Evolutionary conservation across 2,329 filamentous ascomycete genomes (phyloP).

Genomic region (Curvularia hawaiiensis): DNA sequence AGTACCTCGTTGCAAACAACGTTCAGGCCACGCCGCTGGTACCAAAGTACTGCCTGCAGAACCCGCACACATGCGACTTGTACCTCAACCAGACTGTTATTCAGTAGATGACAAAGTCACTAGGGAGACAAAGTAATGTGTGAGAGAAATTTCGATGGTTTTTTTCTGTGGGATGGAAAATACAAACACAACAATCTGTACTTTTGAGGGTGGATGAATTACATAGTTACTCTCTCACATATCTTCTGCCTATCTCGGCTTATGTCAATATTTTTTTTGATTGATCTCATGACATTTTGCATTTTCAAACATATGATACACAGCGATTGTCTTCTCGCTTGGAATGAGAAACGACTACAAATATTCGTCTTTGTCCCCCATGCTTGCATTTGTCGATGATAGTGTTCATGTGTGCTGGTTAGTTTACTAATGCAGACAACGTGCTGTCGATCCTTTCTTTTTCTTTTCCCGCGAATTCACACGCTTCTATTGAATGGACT

Average conservation of each 20-base stretch:
- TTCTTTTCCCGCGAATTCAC: too few relatives aligned
- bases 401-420: too few relatives aligned
- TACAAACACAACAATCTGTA: background rate
- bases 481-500: too few relatives aligned
- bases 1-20: slow-evolving; percentile 62
- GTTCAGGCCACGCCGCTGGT: slow-evolving; percentile 57
- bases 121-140: background rate
- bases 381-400: too few relatives aligned
- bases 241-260: background rate
- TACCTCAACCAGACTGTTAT: slow-evolving; percentile 55
- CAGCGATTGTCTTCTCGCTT: background rate
- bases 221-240: background rate
- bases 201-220: background rate
- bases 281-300: background rate
- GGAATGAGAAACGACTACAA: background rate
- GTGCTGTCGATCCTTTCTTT: too few relatives aligned
- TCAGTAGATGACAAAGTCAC: background rate
- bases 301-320: background rate
- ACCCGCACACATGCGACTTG: slow-evolving; percentile 64
- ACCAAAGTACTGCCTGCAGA: slow-evolving; percentile 63
- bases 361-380: background rate
- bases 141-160: background rate
- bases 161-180: background rate
- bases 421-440: too few relatives aligned
- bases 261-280: background rate